A percentile compares a stretch with the other conserved stretches of the same genome.
Conservation (phyloP, 768 basidiomycete genomes). For the Lentinula boryana region DNA sequence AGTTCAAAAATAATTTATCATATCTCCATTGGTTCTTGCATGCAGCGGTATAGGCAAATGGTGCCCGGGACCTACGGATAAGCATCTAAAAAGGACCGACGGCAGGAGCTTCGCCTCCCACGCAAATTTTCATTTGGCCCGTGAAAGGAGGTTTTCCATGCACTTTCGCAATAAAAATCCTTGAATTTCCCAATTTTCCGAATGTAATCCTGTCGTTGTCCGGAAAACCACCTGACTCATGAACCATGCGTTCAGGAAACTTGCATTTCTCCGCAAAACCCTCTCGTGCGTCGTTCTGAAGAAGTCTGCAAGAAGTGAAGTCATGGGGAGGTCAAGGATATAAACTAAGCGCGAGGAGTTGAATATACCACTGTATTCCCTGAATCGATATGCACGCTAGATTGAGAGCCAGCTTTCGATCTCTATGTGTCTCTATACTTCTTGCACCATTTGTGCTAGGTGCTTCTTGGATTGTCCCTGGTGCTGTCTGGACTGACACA, state of each 20-base stretch:
- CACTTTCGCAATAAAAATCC: neutral
- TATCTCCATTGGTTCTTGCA: no score
- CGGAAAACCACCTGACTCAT: neutral
- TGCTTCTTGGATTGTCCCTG: slow-evolving; percentile 16
- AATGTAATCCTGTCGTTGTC: neutral
- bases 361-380: neutral
- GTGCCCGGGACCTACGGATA: no score
- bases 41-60: no score
- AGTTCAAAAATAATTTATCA: no score
- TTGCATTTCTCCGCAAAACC: neutral
- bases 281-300: neutral
- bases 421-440: neutral
- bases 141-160: no score
- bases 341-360: neutral
- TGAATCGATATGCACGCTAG: neutral
- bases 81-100: no score
- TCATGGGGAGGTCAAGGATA: neutral
- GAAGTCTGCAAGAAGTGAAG: neutral
- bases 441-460: neutral
- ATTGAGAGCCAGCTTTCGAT: neutral
- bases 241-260: neutral
- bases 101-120: no score
- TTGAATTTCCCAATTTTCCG: neutral
- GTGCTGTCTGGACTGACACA: slow-evolving; percentile 23
- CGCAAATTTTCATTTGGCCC: no score